Conservation (phyloP, 768 basidiomycete genomes). For the Lactarius evosmus region DNA sequence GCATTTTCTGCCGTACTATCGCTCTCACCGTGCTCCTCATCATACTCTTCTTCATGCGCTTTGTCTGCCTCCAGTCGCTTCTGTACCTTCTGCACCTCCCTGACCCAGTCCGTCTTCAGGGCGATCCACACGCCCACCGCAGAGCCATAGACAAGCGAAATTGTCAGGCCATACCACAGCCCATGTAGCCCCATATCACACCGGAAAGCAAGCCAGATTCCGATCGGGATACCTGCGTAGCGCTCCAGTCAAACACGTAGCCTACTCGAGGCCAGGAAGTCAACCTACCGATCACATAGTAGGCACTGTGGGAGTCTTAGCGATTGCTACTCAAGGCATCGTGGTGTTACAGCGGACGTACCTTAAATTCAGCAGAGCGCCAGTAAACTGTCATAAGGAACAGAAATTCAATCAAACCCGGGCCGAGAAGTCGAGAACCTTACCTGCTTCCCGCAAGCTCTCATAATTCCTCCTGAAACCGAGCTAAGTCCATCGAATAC, state of each 20-base stretch:
- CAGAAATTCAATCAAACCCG: neutral
- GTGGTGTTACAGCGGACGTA: constrained; percentile 31
- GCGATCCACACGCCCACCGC: constrained; percentile 52
- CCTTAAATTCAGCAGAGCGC: constrained; percentile 79
- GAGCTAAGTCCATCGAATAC: constrained; percentile 77
- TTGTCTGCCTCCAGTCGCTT: constrained; percentile 42
- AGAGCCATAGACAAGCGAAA: constrained; percentile 58
- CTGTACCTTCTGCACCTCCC: constrained; percentile 61
- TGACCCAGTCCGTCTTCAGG: constrained; percentile 63
- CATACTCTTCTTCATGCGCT: neutral
- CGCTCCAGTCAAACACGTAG: constrained; percentile 1
- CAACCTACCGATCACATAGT: constrained; percentile 65
- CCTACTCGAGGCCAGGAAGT: neutral
- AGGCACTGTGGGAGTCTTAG: constrained; percentile 45
- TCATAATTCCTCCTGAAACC: constrained; percentile 72
- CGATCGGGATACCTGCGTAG: constrained; percentile 67
- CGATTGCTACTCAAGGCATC: constrained; percentile 7
- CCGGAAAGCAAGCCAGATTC: constrained; percentile 72
- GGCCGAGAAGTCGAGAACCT: constrained; percentile 10
- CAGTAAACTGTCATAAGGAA: constrained; percentile 47
- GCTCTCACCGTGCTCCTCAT: too few species aligned
- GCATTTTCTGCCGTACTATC: neutral
- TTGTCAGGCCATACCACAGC: constrained; percentile 81
- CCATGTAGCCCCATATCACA: constrained; percentile 58
- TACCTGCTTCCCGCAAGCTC: constrained; percentile 78